Percentiles rank a stretch among this genome's conserved stretches.
Conservation (phyloP, 805 yeast species). For the Candida pseudoglaebosa region DNA sequence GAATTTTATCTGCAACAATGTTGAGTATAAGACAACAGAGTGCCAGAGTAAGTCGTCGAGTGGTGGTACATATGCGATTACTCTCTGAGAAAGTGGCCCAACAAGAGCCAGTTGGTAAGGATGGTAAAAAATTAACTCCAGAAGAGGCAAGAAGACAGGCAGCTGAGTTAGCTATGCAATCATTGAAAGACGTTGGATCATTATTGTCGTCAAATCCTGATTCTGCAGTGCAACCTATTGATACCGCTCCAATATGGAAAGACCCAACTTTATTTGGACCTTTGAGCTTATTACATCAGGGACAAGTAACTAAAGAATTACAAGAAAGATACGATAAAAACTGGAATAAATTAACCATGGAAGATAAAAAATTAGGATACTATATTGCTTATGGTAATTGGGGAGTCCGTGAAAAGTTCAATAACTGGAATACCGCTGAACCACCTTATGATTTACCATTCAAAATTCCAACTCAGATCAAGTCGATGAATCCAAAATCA, state of each 20-base stretch:
- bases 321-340: slow-evolving; percentile 47
- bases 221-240: slow-evolving; percentile 45
- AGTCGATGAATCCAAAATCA: slow-evolving; percentile 20
- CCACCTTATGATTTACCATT: slow-evolving; percentile 64
- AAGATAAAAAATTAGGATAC: slow-evolving; percentile 54
- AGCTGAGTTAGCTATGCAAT: slow-evolving; percentile 35
- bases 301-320: slow-evolving; percentile 51
- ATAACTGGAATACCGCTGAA: slow-evolving; percentile 37
- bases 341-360: slow-evolving; percentile 50
- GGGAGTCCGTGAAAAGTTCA: slow-evolving; percentile 63
- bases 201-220: slow-evolving; percentile 30
- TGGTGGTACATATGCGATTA: neutral
- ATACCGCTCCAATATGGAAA: slow-evolving; percentile 38
- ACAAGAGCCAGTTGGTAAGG: neutral
- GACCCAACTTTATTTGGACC: slow-evolving; percentile 31
- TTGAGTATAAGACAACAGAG: neutral
- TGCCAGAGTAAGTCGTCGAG: neutral
- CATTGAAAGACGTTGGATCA: slow-evolving; percentile 37
- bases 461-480: slow-evolving; percentile 33
- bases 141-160: slow-evolving; percentile 27
- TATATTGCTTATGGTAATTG: slow-evolving; percentile 66
- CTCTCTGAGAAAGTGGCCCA: neutral
- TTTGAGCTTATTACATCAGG: slow-evolving; percentile 48
- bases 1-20: neutral
- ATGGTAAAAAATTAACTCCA: slow-evolving; percentile 8